Evolutionary conservation across 2,329 filamentous ascomycete species (phyloP), one percentile per base, ranked within the genome.

Genomic region (Penicillium janthinellum): DNA sequence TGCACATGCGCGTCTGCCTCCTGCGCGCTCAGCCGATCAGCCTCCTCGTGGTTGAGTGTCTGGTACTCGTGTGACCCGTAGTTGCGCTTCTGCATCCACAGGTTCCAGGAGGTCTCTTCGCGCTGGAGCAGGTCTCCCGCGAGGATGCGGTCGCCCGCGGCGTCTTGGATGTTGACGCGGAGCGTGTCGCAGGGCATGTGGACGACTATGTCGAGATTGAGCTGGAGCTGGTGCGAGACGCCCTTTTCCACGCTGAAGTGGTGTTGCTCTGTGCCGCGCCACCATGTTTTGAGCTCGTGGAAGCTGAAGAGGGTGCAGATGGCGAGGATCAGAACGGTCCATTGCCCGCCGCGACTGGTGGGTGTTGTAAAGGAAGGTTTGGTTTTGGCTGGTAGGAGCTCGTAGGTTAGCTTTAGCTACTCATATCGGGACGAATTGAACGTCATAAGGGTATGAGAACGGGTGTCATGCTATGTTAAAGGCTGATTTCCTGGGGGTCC

Each of bases 151-250:
- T 99, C 95, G 54, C 95, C 93, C 0, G 92, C 87, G 2, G 94
- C 93, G 76, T 99, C 95, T 80, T 98, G 95, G 53, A 99, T 93
- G 78, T 99, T 98, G 77, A 99, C 83, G 79, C 96, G 91, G n/a
- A 99, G 79, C 73, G 96, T 89, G 58, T 83, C 79, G 81, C 95
- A 99, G 68, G 84, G 81, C 95, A 99, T 99, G 54, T 84, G 84
- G 51, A 99, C 83, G 5, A 98, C 91, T n/a, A 96, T 83, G 77
- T 99, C 95, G 59, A 99, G 81, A 80, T 99, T 99, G 79, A 99
- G 90, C 78, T 98, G 93, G 75, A 99, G 85, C 63, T 88, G 84
- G 77, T 92, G 92, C 2, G 90, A 89, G 41, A 99, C 84, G 66
- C 91, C 91, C 78, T 96, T 95, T 77, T 98, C 95, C 58, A 99